A percentile compares a stretch with the other conserved stretches of the same genome.
Evolutionary conservation across 75 land plant species (phyloP).

Genomic region (Cupressus sempervirens): DNA sequence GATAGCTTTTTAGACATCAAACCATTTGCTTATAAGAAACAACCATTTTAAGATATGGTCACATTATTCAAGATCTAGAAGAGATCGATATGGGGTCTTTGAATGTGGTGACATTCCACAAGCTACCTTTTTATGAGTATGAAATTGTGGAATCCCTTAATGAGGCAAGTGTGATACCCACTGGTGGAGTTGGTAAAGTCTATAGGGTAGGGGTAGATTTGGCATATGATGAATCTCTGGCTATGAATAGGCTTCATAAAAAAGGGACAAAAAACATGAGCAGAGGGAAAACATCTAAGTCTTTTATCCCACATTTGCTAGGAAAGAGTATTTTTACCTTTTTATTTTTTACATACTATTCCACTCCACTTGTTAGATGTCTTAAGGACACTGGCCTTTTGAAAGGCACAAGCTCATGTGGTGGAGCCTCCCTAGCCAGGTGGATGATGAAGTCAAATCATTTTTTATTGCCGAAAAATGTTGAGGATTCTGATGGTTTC

Average conservation of each 20-base stretch:
- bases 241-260: conserved; percentile 39
- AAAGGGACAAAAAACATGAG: too few species aligned
- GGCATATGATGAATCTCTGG: conserved; percentile 26
- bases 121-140: conserved; percentile 22
- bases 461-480: too few species aligned
- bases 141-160: conserved; percentile 22
- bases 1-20: neutral
- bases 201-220: conserved; percentile 29
- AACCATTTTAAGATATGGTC: conserved; percentile 12
- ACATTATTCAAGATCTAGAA: conserved; percentile 19
- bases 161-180: conserved; percentile 31
- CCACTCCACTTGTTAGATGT: too few species aligned
- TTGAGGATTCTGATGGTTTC: too few species aligned
- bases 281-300: too few species aligned
- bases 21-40: neutral
- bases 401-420: too few species aligned
- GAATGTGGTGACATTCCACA: conserved; percentile 18
- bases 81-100: neutral
- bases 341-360: too few species aligned
- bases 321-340: too few species aligned
- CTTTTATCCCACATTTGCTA: too few species aligned
- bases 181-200: conserved; percentile 41
- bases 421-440: too few species aligned
- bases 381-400: too few species aligned
- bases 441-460: too few species aligned